Evolutionary conservation across 169 alveolate genomes (phyloP), one percentile per base, ranked within the genome.

Genomic region (Babesia caballi): DNA sequence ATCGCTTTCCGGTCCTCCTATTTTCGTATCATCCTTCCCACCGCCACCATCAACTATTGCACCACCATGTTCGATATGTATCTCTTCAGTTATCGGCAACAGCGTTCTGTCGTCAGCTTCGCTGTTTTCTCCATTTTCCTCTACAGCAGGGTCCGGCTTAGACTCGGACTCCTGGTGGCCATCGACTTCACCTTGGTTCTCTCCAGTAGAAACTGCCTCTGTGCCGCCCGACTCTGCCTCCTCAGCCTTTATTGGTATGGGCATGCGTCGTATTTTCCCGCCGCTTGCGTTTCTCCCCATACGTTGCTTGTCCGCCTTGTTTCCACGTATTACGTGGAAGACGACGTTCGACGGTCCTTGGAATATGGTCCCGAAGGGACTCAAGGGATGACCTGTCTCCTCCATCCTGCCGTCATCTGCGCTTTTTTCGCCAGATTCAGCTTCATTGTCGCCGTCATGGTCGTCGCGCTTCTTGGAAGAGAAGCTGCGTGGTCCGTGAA

Each of bases 231-330:
- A 56, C 3, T n/a, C 65, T 4, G 25, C 21, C 1, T 63, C 60
- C 5, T 52, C 67, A 25, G 19, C 21, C 32, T 76, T 52, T 17
- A 76, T 65, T 0, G 85, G 82, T 19, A 80, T 69, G n/a, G 88
- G 88, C 35, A 38, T 30, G 4, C 71, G 47, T 28, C 88, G 15
- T 30, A 80, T 80, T 36, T 80, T 80, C 1, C 83, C 83, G 0
- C 66, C 69, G 3, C 42, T 25, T 11, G 88, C 88, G 4, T 67
- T 52, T 21, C 88, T 19, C 14, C 88, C 88, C 23, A 69, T 57
- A 19, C 52, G 53, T n/a, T 80, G 47, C 57, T 69, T 69, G 1
- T 2, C 65, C 8, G 5, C 41, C 28, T 33, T 32, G 27, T 59
- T 44, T 14, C 70, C 67, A 25, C 63, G 15, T n/a, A 60, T 54